Evolutionary conservation across 441 rosid genomes (phyloP), one percentile per base, ranked within the genome.

Genomic region (Gossypium gossypioides): DNA sequence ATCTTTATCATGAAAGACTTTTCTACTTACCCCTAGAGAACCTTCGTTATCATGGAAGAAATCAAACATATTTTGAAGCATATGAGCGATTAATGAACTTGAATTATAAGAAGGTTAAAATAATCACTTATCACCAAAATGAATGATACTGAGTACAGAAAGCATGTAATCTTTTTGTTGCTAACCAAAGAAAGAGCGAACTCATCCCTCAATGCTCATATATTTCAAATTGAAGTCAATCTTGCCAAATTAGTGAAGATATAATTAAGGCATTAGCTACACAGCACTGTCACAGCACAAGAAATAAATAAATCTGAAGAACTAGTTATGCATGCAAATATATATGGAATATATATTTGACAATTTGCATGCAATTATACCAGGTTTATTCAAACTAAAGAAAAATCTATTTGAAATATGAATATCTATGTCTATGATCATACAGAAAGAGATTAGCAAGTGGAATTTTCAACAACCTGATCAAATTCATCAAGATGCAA

Each of bases 401-500:
- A 27, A 51, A 71, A 75, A 6, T 8, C 1, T 22, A 22, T 46
- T 19, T n/a, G 9, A 19, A 2, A 72, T 27, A 65, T 62, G 24
- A 32, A 63, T 12, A 69, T 19, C 16, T 42, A 57, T 42, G 54
- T 42, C 60, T 51, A 51, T 51, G 16, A 68, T 51, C 72, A 16
- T 68, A 68, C 18, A 68, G 69, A 6, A 68, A 27, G 60, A 34
- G 72, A 80, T 22, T 37, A 44, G 32, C 16, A 55, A 64, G 34
- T 32, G 42, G 21, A 60, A 60, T 29, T 60, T 32, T 6, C 64
- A 68, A 70, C 73, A 71, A 92, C 99, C 99, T 95, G 88, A 73
- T 87, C 84, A 59, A 95, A 95, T 78, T 87, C 91, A 73, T 87
- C 89, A 48, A 91, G 88, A 68, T 77, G 85, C 82, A 85, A 88